phyloP scores from a whole-genome alignment of 257 asterid genomes.

The Scutellaria barbata region DNA sequence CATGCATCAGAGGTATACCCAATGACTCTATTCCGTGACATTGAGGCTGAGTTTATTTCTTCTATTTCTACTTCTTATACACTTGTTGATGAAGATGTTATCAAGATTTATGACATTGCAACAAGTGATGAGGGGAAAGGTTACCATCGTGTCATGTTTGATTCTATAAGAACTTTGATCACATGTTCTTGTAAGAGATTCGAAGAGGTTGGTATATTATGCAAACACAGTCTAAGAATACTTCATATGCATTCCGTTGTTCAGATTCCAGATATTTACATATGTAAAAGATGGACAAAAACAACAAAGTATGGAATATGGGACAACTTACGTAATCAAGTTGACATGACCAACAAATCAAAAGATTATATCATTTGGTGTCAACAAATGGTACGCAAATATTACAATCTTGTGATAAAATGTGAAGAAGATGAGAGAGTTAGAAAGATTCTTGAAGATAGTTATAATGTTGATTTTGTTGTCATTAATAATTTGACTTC shows the following conservation, averaged over 20 bases:
- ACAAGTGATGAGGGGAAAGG: not conserved
- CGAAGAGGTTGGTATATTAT: constrained; percentile 3
- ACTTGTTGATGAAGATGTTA: not conserved
- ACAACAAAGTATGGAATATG: constrained; percentile 1
- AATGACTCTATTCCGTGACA: not conserved
- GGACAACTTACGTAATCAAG: not conserved
- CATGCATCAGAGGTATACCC: constrained; percentile 24
- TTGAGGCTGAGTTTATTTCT: constrained; percentile 6
- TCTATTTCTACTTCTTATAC: constrained; percentile 4
- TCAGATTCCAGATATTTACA: not conserved
- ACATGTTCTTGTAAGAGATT: constrained; percentile 20
- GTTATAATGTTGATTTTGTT: too few species aligned
- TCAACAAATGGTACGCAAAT: not conserved
- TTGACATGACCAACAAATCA: not conserved
- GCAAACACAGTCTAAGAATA: not conserved
- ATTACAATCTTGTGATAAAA: not conserved
- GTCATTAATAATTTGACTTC: too few species aligned
- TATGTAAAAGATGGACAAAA: constrained; percentile 16
- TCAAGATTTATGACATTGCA: not conserved
- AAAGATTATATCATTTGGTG: not conserved
- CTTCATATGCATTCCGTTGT: not conserved
- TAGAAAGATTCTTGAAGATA: too few species aligned
- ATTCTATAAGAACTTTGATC: not conserved
- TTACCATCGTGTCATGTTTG: not conserved
- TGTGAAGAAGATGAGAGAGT: too few species aligned